Evolutionary conservation across 2,329 filamentous ascomycete species (phyloP), one percentile per base, ranked within the genome.

Genomic region (Colletotrichum godetiae): DNA sequence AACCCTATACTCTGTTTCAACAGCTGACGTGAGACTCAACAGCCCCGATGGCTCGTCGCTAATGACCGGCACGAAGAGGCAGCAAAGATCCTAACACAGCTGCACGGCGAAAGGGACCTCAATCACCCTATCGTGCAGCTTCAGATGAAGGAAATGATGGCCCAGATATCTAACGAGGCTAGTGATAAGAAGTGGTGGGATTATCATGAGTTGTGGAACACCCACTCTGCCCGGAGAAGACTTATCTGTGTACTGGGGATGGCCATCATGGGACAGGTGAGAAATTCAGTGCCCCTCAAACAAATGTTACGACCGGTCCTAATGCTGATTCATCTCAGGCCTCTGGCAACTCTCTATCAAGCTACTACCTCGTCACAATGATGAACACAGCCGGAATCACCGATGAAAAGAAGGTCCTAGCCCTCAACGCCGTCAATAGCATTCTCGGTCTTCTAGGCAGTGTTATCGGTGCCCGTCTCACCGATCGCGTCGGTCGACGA

Each of bases 181-280:
- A 86, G 86, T 1, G 88, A 89, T 73, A 89, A 89, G 81, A 83
- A 84, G 62, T 89, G 87, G 86, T 89, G 86, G 86, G 88, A 90
- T 75, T 90, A 89, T 76, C 82, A 83, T 55, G 87, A 87, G 68
- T 82, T 89, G 0, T 88, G 87, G 83, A 86, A 87, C 76, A 86
- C 83, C 4, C 83, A 83, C 55, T 83, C 84, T 1, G 85, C 86
- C 1, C 82, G 86, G 35, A 86, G 86, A 59, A 84, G 88, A n/a
- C 83, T 90, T 3, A 82, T 87, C 15, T 88, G 85, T 70, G 88
- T 89, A 13, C 79, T 88, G 53, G 85, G 85, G 46, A 87, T 89
- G 80, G 84, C 86, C 3, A 82, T 86, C 55, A 88, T 90, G 76
- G 87, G 87, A 3, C 88, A 91, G 78, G 85, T 87, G 77, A 86